Evolutionary conservation across 2,329 filamentous ascomycete genomes (phyloP).

Genomic region (Parafenestella ontariensis): DNA sequence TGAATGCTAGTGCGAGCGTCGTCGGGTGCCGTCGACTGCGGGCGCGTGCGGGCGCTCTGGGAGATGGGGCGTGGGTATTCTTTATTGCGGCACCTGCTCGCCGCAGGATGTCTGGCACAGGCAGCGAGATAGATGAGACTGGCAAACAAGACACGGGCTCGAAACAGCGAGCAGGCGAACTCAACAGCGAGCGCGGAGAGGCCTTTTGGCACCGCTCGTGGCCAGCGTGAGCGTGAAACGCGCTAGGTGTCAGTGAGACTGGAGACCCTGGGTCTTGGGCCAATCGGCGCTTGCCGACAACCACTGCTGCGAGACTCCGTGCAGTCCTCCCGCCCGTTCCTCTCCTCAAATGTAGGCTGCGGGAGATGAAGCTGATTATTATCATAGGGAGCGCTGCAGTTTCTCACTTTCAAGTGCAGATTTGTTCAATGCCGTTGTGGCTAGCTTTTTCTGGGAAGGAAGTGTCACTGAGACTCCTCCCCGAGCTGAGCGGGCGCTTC

Average conservation of each 20-base stretch:
- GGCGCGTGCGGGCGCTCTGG: conserved; percentile 11
- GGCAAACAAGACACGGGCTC: conserved; percentile 23
- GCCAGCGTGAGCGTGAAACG: conserved; percentile 18
- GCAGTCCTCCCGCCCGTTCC: not conserved
- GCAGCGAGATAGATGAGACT: not conserved
- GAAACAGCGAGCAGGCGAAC: conserved; percentile 15
- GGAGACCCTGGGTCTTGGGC: conserved; percentile 3
- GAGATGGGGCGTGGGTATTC: conserved; percentile 12
- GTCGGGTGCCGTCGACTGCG: conserved; percentile 6
- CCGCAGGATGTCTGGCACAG: conserved; percentile 4
- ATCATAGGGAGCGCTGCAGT: not conserved
- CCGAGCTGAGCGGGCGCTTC: too few relatives aligned
- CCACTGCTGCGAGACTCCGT: not conserved
- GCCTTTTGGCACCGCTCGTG: conserved; percentile 19
- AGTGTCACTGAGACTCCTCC: not conserved
- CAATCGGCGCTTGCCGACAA: conserved; percentile 7
- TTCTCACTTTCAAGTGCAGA: too few relatives aligned
- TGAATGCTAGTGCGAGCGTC: conserved; percentile 9
- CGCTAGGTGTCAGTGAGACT: conserved; percentile 11
- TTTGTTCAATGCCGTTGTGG: too few relatives aligned
- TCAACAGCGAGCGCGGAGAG: conserved; percentile 11
- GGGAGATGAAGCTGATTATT: not conserved
- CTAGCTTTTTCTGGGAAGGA: not conserved
- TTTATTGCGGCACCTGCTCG: conserved; percentile 20
- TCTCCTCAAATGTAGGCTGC: not conserved